Percentiles rank a stretch among this genome's conserved stretches.
Conservation (phyloP, 768 basidiomycete genomes). For the Leucosporidium creatinivorum region DNA sequence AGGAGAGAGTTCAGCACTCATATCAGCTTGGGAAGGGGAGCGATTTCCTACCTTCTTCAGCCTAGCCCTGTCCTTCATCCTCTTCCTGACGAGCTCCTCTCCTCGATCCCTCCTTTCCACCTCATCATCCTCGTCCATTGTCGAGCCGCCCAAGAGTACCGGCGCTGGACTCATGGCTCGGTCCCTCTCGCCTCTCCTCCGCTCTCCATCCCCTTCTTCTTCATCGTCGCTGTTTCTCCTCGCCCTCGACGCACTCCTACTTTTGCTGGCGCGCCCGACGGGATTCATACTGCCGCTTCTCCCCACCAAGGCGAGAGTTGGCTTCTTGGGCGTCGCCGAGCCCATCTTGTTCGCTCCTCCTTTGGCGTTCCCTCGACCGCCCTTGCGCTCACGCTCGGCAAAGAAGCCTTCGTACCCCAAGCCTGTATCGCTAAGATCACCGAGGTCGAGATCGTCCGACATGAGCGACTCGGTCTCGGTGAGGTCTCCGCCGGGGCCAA, state of each 20-base stretch:
- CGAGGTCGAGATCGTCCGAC: no score
- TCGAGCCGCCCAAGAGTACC: conserved; percentile 9
- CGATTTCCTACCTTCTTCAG: not conserved
- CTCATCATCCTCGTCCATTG: conserved; percentile 40
- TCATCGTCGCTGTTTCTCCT: not conserved
- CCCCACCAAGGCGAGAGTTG: no score
- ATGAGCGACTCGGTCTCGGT: no score
- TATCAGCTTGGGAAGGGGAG: not conserved
- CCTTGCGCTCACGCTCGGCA: no score
- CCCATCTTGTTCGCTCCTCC: no score
- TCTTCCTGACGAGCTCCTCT: conserved; percentile 43
- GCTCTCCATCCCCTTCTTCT: not conserved
- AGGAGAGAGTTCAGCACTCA: not conserved
- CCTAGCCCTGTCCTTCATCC: conserved; percentile 41
- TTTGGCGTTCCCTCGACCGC: no score
- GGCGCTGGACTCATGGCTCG: not conserved
- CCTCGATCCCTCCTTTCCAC: conserved; percentile 42
- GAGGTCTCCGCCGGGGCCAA: no score
- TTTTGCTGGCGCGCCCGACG: not conserved
- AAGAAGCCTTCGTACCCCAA: no score
- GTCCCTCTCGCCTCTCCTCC: not conserved
- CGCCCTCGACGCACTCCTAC: not conserved
- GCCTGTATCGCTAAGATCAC: no score
- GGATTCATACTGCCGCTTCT: no score
- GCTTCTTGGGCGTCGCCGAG: no score